Conservation (phyloP, 306 rosid genomes). For the Medicago truncatula region MtrunA17r5.0-ANR NC_053047.1:39244001-39244500, state of each 20-base stretch:
- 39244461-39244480: no score
- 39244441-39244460: no score
- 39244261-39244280: conserved; percentile 59
- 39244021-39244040: conserved; percentile 43
- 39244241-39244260: conserved; percentile 58
- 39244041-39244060: conserved; percentile 41
- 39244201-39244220: conserved; percentile 71
- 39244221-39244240: conserved; percentile 84
- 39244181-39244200: conserved; percentile 89
- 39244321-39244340: not conserved
- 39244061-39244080: conserved; percentile 44
- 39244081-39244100: conserved; percentile 26
- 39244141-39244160: conserved; percentile 32
- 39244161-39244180: conserved; percentile 52
- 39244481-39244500: no score
- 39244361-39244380: not conserved
- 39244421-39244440: not conserved
- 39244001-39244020: conserved; percentile 51
- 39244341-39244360: not conserved
- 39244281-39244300: not conserved
- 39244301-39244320: not conserved
- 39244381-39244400: conserved; percentile 5
- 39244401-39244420: conserved; percentile 5
- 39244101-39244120: conserved; percentile 32
- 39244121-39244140: not conserved